Percentiles rank a stretch among this genome's conserved stretches.
Evolutionary conservation across 1,284 basidiomycete species (phyloP).

Genomic region (Papiliotrema nemorosa): DNA sequence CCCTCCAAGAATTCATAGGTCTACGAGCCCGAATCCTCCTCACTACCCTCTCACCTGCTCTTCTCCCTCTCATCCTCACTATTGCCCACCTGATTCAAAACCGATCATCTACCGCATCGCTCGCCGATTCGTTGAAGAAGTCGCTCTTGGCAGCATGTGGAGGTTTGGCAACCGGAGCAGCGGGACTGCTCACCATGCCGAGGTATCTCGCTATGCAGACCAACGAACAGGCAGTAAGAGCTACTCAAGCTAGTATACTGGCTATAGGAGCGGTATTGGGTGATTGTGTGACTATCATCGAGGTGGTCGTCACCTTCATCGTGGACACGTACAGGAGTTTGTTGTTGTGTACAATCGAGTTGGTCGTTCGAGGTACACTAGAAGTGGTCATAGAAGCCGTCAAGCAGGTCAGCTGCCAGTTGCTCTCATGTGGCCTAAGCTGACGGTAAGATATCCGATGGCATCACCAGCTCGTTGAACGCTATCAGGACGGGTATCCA

Average conservation of each 20-base stretch:
- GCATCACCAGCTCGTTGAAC: slow-evolving; percentile 61
- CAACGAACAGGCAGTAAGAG: slow-evolving; percentile 71
- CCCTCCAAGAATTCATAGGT: slow-evolving; percentile 64
- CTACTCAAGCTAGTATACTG: slow-evolving; percentile 72
- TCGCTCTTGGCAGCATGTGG: slow-evolving; percentile 72
- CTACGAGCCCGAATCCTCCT: slow-evolving; percentile 77
- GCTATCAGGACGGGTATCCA: slow-evolving; percentile 66
- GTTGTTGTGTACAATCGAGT: slow-evolving; percentile 85
- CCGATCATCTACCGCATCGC: slow-evolving; percentile 58
- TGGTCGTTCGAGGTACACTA: slow-evolving; percentile 77
- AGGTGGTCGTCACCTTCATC: slow-evolving; percentile 84
- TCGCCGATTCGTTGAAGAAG: slow-evolving; percentile 66
- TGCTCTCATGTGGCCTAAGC: too few relatives aligned
- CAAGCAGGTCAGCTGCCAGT: slow-evolving; percentile 60
- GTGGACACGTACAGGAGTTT: slow-evolving; percentile 87
- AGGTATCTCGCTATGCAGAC: slow-evolving; percentile 78
- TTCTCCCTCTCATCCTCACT: slow-evolving; percentile 81
- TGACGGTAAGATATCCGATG: slow-evolving; percentile 61
- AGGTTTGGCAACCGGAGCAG: slow-evolving; percentile 77
- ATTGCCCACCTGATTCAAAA: slow-evolving; percentile 75
- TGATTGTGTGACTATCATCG: slow-evolving; percentile 66
- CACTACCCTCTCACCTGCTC: slow-evolving; percentile 62
- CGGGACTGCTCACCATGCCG: slow-evolving; percentile 76
- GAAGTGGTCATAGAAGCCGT: slow-evolving; percentile 76
- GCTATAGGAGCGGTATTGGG: slow-evolving; percentile 70